A percentile compares a stretch with the other conserved stretches of the same genome.
Evolutionary conservation across 2,329 filamentous ascomycete species (phyloP).

Genomic region (Elsinoe necatrix): DNA sequence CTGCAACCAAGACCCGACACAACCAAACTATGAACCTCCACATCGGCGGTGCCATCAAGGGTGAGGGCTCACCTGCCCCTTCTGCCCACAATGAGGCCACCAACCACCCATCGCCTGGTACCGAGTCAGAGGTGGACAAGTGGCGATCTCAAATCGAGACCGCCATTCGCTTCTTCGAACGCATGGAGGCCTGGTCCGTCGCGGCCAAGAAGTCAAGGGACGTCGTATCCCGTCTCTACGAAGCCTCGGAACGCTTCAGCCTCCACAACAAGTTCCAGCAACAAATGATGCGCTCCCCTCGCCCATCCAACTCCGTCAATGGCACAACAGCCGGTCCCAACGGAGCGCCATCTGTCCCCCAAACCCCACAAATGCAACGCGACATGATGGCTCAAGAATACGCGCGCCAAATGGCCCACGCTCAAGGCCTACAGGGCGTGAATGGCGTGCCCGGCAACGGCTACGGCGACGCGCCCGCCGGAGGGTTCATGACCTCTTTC

Average conservation of each 20-base stretch:
- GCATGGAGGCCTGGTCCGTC: constrained; percentile 37
- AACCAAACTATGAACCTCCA: constrained; percentile 26
- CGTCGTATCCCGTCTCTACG: constrained; percentile 35
- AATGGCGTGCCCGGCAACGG: not conserved
- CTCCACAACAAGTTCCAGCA: constrained; percentile 19
- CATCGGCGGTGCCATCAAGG: constrained; percentile 23
- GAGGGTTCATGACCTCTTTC: constrained; percentile 10
- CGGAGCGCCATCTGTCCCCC: not conserved
- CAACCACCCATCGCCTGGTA: constrained; percentile 16
- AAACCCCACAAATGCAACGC: not conserved
- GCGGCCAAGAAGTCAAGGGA: constrained; percentile 38
- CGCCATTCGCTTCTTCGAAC: constrained; percentile 36
- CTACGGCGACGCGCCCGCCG: not conserved
- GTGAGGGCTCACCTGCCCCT: not conserved
- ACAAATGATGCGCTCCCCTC: not conserved
- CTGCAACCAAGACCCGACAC: not conserved
- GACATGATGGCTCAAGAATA: not conserved
- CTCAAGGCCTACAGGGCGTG: constrained; percentile 17
- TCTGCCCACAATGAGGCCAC: not conserved
- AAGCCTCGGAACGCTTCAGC: constrained; percentile 29
- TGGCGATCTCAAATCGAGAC: constrained; percentile 36
- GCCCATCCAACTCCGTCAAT: not conserved
- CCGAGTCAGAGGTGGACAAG: constrained; percentile 30
- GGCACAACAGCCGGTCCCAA: not conserved
- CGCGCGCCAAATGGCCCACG: constrained; percentile 18